These are phyloP conservation scores for Alternaria sp. DNA, from an alignment of 2,329 filamentous ascomycete species.

Conservation along the genomic window DNA sequence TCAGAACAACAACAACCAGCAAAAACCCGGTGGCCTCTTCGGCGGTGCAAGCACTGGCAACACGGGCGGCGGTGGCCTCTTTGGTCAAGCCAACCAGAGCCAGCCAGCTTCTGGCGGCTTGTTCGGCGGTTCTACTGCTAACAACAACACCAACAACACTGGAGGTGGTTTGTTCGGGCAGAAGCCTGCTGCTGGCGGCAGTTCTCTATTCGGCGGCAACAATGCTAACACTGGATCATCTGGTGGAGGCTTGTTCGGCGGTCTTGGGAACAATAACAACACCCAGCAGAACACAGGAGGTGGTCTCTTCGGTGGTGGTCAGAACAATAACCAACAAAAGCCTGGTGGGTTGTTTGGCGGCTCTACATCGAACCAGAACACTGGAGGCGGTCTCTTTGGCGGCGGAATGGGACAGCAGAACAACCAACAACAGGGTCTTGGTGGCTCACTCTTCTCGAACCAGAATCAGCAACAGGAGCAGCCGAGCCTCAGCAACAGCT, in stretches of 20 bases:
- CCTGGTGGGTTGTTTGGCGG: conserved; percentile 51
- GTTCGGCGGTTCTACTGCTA: conserved; percentile 59
- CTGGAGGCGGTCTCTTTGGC: conserved; percentile 57
- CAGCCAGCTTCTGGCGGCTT: conserved; percentile 43
- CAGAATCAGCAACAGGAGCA: conserved; percentile 53
- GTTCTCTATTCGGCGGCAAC: conserved; percentile 39
- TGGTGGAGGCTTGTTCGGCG: conserved; percentile 45
- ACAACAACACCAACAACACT: conserved; percentile 36
- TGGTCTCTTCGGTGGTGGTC: conserved; percentile 47
- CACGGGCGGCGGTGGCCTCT: conserved; percentile 57
- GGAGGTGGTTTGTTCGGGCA: conserved; percentile 51
- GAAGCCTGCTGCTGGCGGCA: conserved; percentile 30
- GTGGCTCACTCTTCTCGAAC: conserved; percentile 52
- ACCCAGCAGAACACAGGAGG: conserved; percentile 41
- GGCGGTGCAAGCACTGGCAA: conserved; percentile 37
- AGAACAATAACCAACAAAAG: conserved; percentile 54
- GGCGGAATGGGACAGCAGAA: conserved; percentile 46
- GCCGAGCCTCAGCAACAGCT: conserved; percentile 48
- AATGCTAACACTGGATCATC: conserved; percentile 23
- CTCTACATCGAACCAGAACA: conserved; percentile 47
- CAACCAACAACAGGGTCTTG: conserved; percentile 47
- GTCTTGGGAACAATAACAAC: conserved; percentile 39
- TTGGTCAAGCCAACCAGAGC: conserved; percentile 51
- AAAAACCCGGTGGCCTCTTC: conserved; percentile 49
- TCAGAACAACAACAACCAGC: conserved; percentile 44